phyloP scores from a whole-genome alignment of 176 grass and related monocot species.

The Oryza longistaminata region DNA sequence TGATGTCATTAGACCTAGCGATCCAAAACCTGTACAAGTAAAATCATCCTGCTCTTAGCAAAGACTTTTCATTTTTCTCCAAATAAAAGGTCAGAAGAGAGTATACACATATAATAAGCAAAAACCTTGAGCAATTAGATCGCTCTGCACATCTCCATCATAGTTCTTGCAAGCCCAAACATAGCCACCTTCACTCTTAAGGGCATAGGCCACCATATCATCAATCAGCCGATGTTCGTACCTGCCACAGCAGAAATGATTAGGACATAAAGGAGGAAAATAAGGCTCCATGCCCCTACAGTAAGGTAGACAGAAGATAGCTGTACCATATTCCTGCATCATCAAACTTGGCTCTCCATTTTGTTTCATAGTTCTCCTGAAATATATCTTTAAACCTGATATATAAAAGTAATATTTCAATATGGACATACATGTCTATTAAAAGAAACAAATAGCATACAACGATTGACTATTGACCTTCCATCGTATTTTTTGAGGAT shows the following conservation, averaged over 20 bases:
- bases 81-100: neutral
- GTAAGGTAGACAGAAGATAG: conserved; percentile 15
- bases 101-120: neutral
- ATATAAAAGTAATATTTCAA: conserved; percentile 1
- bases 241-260: conserved; percentile 45
- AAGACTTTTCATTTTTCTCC: neutral
- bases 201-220: conserved; percentile 97
- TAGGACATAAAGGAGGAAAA: neutral
- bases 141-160: conserved; percentile 93
- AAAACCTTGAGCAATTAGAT: conserved; percentile 88
- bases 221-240: conserved; percentile 97
- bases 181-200: conserved; percentile 96
- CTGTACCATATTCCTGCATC: conserved; percentile 84
- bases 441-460: conserved; percentile 17
- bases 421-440: conserved; percentile 3
- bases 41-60: neutral
- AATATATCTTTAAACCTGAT: conserved; percentile 96
- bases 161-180: conserved; percentile 99
- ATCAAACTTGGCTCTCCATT: conserved; percentile 79
- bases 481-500: conserved; percentile 97
- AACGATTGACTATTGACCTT: conserved; percentile 46
- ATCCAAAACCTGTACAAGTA: conserved; percentile 67
- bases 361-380: conserved; percentile 81
- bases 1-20: conserved; percentile 77
- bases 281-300: neutral